Percentiles rank a stretch among this genome's conserved stretches.
These are phyloP conservation scores for Sphaceloma murrayae DNA, from an alignment of 2,329 filamentous ascomycete genomes.

Conservation along the genomic window DNA sequence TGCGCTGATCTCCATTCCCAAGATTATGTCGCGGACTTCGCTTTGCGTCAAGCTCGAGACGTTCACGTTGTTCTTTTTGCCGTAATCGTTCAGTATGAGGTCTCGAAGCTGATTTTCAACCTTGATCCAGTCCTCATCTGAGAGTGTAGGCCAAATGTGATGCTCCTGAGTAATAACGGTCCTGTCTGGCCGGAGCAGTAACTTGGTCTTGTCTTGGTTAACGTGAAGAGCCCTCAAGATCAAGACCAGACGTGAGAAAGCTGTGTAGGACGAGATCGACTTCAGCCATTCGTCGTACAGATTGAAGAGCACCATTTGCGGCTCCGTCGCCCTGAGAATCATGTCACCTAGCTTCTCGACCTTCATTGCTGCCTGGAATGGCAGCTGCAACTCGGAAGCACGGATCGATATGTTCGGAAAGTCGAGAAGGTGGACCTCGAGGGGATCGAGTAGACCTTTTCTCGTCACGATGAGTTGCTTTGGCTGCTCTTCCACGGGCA, in stretches of 20 bases:
- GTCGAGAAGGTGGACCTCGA: constrained; percentile 93
- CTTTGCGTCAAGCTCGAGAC: constrained; percentile 91
- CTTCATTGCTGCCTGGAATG: constrained; percentile 99
- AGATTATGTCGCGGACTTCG: constrained; percentile 94
- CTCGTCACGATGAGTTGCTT: constrained; percentile 97
- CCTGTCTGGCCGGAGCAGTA: constrained; percentile 91
- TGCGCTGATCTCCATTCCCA: constrained; percentile 98
- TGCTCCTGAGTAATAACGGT: constrained; percentile 97
- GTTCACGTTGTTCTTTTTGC: constrained; percentile 99
- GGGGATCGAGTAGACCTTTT: constrained; percentile 91
- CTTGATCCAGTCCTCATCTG: constrained; percentile 98
- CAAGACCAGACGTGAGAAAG: constrained; percentile 87
- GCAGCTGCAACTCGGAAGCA: constrained; percentile 89
- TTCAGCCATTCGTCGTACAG: constrained; percentile 98
- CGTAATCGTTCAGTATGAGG: constrained; percentile 94
- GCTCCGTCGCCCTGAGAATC: constrained; percentile 94
- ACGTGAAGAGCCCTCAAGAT: constrained; percentile 93
- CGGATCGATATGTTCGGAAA: constrained; percentile 99
- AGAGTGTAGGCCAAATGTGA: constrained; percentile 93
- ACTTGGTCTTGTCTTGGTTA: constrained; percentile 96
- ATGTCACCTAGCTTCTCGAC: constrained; percentile 98
- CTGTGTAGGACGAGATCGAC: constrained; percentile 96
- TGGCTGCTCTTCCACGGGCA: constrained; percentile 95
- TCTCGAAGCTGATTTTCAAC: constrained; percentile 95
- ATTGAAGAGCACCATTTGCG: constrained; percentile 99